Evolutionary conservation across 371 early-diverging fungal species (phyloP), one percentile per base, ranked within the genome.

Genomic region (Syncephalastrum sp.): DNA sequence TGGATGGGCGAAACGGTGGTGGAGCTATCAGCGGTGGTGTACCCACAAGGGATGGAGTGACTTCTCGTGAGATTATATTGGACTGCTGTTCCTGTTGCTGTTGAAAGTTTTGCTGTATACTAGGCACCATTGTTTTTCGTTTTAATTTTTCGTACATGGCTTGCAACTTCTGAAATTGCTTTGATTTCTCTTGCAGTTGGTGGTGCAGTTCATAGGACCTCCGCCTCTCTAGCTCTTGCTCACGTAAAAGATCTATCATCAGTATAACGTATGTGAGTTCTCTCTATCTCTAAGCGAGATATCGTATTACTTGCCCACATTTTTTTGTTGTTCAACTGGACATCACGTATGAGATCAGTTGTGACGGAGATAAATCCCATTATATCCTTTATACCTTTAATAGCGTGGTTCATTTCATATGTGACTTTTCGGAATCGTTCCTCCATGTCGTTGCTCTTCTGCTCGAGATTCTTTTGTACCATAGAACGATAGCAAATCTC

Each of bases 101-200:
- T 21, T 60, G 60, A 15, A 33, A 17, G 33, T 55, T 21, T 44
- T 56, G 57, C 44, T 70, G 66, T 12, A 70, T 59, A 33, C 52
- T 69, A 0, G 71, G 61, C 29, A 64, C 69, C 46, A 84, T 58
- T 1, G 72, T 65, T 52, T 75, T 66, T 25, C 86, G 60, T 56
- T 82, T 86, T 13, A 85, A 66, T 24, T 81, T 81, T 48, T 86
- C 87, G 53, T 85, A 84, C 68, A 85, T 69, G 2, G 53, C 27
- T 82, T 88, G 87, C 21, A 87, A 53, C 43, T 81, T 87, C 27
- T 87, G 83, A 44, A 91, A 77, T 50, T 90, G 91, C 13, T 84
- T 72, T 29, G 65, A 57, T 47, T 86, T 89, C 50, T 91, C 89
- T 15, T 84, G 84, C 25, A 82, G 53, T 49, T 84, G 80, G 5